phyloP scores from a whole-genome alignment of 768 basidiomycete species.

The Tulasnella sp. region DNA sequence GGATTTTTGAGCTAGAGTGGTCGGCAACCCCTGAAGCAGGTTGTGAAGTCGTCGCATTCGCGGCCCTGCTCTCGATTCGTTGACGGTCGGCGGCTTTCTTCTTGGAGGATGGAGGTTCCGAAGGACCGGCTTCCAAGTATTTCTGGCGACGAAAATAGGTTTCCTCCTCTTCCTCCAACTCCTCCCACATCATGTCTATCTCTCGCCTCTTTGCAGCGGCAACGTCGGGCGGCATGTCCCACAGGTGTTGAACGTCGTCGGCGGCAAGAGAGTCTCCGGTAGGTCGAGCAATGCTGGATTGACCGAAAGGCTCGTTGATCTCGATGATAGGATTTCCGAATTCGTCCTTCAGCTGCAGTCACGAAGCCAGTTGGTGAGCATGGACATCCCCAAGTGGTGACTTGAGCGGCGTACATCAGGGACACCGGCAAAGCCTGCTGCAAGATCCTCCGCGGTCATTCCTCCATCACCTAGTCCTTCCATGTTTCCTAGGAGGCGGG shows the following conservation, averaged over 20 bases:
- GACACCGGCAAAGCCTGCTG: not conserved
- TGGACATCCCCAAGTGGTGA: not conserved
- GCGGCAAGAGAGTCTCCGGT: not conserved
- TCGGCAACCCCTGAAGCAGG: not conserved
- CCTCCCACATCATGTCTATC: slow-evolving; percentile 7
- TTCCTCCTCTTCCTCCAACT: not conserved
- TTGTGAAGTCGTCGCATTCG: not conserved
- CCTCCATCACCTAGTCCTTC: slow-evolving; percentile 6
- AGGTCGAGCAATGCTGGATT: not conserved
- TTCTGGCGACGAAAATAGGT: not conserved
- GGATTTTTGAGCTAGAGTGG: not conserved
- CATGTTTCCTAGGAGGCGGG: slow-evolving; percentile 7
- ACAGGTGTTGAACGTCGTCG: not conserved
- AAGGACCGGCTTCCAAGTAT: not conserved
- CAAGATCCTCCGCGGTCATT: not conserved
- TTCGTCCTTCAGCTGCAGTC: not conserved
- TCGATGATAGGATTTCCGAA: not conserved
- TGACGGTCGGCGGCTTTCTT: not conserved
- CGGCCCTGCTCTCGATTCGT: not conserved
- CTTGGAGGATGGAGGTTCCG: not conserved
- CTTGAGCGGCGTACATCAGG: not conserved
- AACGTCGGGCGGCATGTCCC: slow-evolving; percentile 9
- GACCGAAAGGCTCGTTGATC: not conserved
- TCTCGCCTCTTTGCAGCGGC: not conserved
- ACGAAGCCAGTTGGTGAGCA: not conserved